Percentiles rank a stretch among this genome's conserved stretches.
phyloP scores from a whole-genome alignment of 2,329 filamentous ascomycete species.

The Apiospora marii region DNA sequence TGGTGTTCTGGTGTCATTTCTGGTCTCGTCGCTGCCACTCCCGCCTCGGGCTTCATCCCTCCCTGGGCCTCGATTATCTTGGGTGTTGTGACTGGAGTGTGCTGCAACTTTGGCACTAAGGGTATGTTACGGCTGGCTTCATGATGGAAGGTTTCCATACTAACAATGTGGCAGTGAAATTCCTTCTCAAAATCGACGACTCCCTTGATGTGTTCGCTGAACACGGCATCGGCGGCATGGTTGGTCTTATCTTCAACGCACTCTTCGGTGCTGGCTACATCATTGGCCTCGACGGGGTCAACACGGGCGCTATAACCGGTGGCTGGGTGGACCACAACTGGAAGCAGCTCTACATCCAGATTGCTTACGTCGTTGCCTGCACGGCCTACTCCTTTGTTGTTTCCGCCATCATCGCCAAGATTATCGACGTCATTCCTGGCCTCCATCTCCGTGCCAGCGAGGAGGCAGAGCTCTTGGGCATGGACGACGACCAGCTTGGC shows the following conservation, averaged over 20 bases:
- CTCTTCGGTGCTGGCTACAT: slow-evolving; percentile 75
- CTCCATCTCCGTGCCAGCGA: slow-evolving; percentile 81
- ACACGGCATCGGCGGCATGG: slow-evolving; percentile 73
- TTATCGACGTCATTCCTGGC: slow-evolving; percentile 78
- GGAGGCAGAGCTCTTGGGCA: slow-evolving; percentile 84
- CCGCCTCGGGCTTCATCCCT: slow-evolving; percentile 72
- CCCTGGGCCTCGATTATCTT: slow-evolving; percentile 73
- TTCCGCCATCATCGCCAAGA: slow-evolving; percentile 76
- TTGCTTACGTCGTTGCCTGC: slow-evolving; percentile 76
- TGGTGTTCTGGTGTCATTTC: slow-evolving; percentile 78
- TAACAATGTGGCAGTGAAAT: slow-evolving; percentile 56
- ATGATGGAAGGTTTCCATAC: background rate
- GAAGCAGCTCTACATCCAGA: slow-evolving; percentile 78
- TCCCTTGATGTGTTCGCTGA: slow-evolving; percentile 77
- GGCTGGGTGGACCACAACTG: slow-evolving; percentile 82
- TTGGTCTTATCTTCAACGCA: slow-evolving; percentile 76
- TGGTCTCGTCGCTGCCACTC: slow-evolving; percentile 74
- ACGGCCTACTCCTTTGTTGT: slow-evolving; percentile 76
- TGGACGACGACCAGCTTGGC: slow-evolving; percentile 90
- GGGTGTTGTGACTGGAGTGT: slow-evolving; percentile 70
- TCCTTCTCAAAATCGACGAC: slow-evolving; percentile 70
- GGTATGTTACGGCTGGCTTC: slow-evolving; percentile 39
- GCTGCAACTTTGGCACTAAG: slow-evolving; percentile 75
- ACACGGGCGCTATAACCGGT: slow-evolving; percentile 67
- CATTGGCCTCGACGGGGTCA: slow-evolving; percentile 80